phyloP scores from a whole-genome alignment of 2,329 filamentous ascomycete species.

The Fusarium sp. region DNA sequence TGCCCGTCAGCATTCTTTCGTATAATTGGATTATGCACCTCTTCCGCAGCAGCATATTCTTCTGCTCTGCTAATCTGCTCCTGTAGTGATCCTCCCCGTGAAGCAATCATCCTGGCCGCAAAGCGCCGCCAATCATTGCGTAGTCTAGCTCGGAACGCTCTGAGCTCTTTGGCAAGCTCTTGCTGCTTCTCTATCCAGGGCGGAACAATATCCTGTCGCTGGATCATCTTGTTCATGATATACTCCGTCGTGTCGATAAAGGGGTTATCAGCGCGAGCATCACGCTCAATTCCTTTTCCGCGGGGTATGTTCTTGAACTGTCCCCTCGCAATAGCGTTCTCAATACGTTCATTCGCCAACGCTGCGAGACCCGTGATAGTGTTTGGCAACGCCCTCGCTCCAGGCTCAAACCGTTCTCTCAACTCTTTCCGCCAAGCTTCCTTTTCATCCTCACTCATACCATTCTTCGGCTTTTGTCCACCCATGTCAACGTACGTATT shows the following conservation, averaged over 20 bases:
- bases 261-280: constrained; percentile 83
- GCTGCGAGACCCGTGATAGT: constrained; percentile 82
- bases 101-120: constrained; percentile 81
- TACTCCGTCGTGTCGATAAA: constrained; percentile 98
- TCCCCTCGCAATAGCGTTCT: constrained; percentile 90
- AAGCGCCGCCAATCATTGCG: constrained; percentile 87
- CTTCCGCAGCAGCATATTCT: constrained; percentile 81
- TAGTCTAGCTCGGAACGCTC: constrained; percentile 78
- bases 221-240: constrained; percentile 98
- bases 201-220: constrained; percentile 93
- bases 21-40: constrained; percentile 67
- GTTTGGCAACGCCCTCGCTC: constrained; percentile 77
- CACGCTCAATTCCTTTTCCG: constrained; percentile 83
- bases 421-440: constrained; percentile 79
- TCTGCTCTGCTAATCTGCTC: constrained; percentile 78
- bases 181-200: constrained; percentile 99
- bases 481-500: constrained; percentile 62
- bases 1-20: constrained; percentile 57
- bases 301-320: constrained; percentile 87
- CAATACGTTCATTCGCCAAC: constrained; percentile 90
- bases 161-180: constrained; percentile 77
- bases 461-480: constrained; percentile 59
- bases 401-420: constrained; percentile 82
- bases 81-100: constrained; percentile 78
- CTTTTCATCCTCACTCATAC: constrained; percentile 76